Conservation (phyloP, 2,329 filamentous ascomycete species). For the Clonostachys rhizophaga region DNA sequence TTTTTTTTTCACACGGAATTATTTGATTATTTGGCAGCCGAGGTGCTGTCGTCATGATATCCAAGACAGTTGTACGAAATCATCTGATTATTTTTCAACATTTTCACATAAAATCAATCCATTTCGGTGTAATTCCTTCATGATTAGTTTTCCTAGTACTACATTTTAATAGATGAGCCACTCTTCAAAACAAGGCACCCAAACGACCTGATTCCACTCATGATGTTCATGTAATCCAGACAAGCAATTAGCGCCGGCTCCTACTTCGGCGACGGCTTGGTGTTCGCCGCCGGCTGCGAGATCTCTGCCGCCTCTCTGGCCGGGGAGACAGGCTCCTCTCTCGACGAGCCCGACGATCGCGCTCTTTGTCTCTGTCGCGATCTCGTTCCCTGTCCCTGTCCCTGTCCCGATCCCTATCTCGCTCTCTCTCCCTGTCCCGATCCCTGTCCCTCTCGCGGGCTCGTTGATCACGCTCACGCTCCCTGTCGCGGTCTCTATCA, state of each 20-base stretch:
- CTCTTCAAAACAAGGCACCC: too few relatives aligned
- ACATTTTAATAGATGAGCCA: too few relatives aligned
- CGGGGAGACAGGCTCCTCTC: conserved; percentile 26
- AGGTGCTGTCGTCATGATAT: too few relatives aligned
- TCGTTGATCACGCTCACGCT: conserved; percentile 16
- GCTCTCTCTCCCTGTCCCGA: conserved; percentile 15
- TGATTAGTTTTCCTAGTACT: too few relatives aligned
- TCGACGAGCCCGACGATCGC: conserved; percentile 18
- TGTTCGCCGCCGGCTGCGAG: conserved; percentile 30
- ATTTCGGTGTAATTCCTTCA: too few relatives aligned
- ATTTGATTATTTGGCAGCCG: too few relatives aligned
- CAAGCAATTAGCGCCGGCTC: background rate
- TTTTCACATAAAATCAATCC: background rate
- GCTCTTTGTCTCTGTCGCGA: conserved; percentile 36
- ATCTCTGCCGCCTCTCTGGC: conserved; percentile 27
- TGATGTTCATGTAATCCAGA: too few relatives aligned
- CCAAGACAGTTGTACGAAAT: background rate
- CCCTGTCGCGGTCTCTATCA: conserved; percentile 29
- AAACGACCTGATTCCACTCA: too few relatives aligned
- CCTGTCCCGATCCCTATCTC: conserved; percentile 33
- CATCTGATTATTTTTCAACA: background rate
- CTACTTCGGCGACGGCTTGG: conserved; percentile 14
- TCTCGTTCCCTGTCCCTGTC: conserved; percentile 21
- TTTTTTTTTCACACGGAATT: background rate
- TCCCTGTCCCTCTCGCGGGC: conserved; percentile 24